These are phyloP conservation scores for Suillus americanus DNA, from an alignment of 768 basidiomycete genomes.

Conservation along the genomic window DNA sequence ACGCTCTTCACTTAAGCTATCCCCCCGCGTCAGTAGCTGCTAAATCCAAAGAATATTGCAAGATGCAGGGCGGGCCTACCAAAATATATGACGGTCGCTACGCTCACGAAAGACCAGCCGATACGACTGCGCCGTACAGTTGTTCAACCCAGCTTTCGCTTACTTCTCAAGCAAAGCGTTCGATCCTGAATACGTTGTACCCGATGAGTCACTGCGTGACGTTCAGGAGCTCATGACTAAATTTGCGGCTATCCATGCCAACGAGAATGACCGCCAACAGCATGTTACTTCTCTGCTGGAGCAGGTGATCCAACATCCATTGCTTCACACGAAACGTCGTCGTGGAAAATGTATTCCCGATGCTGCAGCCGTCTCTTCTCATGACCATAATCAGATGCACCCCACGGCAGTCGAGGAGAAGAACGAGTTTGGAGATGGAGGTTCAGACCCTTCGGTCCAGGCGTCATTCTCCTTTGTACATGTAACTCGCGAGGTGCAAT, in stretches of 20 bases:
- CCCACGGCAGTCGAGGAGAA: constrained; percentile 24
- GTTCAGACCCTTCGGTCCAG: constrained; percentile 31
- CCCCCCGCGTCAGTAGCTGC: neutral
- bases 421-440: constrained; percentile 28
- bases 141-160: neutral
- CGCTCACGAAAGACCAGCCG: neutral
- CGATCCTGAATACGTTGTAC: neutral
- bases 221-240: constrained; percentile 12
- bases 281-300: constrained; percentile 2
- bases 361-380: neutral
- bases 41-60: neutral
- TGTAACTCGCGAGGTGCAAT: constrained; percentile 12
- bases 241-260: constrained; percentile 16
- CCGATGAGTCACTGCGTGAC: neutral
- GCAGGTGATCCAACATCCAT: neutral
- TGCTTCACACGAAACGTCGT: neutral
- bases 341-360: constrained; percentile 7
- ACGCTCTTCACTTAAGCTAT: too few relatives aligned
- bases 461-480: constrained; percentile 24
- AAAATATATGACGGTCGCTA: neutral
- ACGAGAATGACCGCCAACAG: neutral
- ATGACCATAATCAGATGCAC: neutral
- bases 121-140: neutral
- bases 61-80: neutral
- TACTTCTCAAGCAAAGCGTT: neutral